phyloP scores from a whole-genome alignment of 805 yeast genomes.

The Ogataea degrootiae region DNA sequence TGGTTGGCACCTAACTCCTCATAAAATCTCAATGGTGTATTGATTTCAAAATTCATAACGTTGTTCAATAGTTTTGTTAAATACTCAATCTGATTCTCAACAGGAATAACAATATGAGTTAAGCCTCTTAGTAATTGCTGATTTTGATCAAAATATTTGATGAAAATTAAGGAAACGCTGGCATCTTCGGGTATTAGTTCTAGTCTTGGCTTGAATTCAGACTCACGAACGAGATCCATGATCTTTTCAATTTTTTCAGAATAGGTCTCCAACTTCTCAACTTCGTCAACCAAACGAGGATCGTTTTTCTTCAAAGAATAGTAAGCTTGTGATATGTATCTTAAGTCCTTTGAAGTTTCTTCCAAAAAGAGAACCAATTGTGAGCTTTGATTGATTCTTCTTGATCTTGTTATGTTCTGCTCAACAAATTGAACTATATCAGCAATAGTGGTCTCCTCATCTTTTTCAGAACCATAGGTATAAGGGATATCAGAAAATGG shows the following conservation, averaged over 20 bases:
- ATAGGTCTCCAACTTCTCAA: conserved; percentile 2
- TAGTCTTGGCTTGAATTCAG: conserved; percentile 17
- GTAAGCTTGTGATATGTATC: conserved; percentile 25
- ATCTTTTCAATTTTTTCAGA: conserved; percentile 8
- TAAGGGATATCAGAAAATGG: conserved; percentile 42
- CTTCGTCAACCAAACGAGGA: conserved; percentile 2
- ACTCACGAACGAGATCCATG: conserved; percentile 5
- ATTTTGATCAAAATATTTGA: conserved; percentile 36
- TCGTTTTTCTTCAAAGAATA: conserved; percentile 8
- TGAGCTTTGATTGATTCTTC: conserved; percentile 42
- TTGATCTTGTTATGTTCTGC: conserved; percentile 18
- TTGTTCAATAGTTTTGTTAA: conserved; percentile 37
- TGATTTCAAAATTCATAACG: conserved; percentile 35
- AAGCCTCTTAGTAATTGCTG: conserved; percentile 58
- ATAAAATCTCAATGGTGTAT: conserved; percentile 34
- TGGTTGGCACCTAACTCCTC: conserved; percentile 61
- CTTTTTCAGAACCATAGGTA: conserved; percentile 20
- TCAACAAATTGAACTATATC: conserved; percentile 41
- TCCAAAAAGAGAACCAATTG: conserved; percentile 58
- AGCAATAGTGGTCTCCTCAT: conserved; percentile 39
- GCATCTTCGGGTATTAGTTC: conserved; percentile 19
- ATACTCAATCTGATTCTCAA: conserved; percentile 39
- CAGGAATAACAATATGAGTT: conserved; percentile 51
- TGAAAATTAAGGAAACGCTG: conserved; percentile 19
- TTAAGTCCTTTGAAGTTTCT: conserved; percentile 43